These are phyloP conservation scores for Teunomyces gatunensis DNA, from an alignment of 805 yeast genomes.

Conservation along the genomic window DNA sequence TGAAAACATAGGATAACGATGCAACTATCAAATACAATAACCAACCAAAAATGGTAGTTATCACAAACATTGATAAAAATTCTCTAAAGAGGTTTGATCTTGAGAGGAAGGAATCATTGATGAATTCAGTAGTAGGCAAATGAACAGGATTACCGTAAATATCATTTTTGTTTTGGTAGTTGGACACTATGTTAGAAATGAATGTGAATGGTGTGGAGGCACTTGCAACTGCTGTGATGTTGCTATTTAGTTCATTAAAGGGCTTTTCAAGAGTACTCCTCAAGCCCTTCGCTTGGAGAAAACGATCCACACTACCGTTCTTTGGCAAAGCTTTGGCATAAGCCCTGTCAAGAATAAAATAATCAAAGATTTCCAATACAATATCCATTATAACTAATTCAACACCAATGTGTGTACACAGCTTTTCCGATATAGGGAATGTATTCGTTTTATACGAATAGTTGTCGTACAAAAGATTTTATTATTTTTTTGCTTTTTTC, in stretches of 20 bases:
- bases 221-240: slow-evolving; percentile 7
- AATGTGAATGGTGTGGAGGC: slow-evolving; percentile 14
- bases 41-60: slow-evolving; percentile 85
- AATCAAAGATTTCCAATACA: slow-evolving; percentile 77
- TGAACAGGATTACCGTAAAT: slow-evolving; percentile 63
- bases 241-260: background rate
- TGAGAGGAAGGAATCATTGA: slow-evolving; percentile 65
- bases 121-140: slow-evolving; percentile 53
- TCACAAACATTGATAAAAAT: slow-evolving; percentile 56
- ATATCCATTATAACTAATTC: slow-evolving; percentile 69
- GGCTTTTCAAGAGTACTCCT: background rate
- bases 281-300: slow-evolving; percentile 9
- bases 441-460: background rate
- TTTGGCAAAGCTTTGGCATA: slow-evolving; percentile 72
- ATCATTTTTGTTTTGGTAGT: slow-evolving; percentile 34
- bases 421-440: slow-evolving; percentile 2
- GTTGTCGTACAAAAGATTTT: background rate
- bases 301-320: slow-evolving; percentile 39
- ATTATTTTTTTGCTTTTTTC: background rate
- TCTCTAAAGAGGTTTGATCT: slow-evolving; percentile 78
- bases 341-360: slow-evolving; percentile 66
- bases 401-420: background rate
- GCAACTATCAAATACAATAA: slow-evolving; percentile 75
- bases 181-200: slow-evolving; percentile 12
- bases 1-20: slow-evolving; percentile 66